phyloP scores from a whole-genome alignment of 257 asterid species.

The Verbascum thapsus region DNA sequence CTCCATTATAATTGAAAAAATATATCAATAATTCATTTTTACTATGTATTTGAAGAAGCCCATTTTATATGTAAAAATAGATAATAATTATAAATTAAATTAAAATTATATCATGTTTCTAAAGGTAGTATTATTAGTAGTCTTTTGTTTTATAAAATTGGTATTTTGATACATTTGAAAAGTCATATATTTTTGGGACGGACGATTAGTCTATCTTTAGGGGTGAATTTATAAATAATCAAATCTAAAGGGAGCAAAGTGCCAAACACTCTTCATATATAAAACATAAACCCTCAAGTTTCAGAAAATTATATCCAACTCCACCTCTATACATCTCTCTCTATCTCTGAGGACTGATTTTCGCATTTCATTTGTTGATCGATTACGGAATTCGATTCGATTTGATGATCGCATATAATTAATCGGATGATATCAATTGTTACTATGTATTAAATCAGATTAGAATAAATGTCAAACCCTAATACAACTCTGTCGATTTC shows the following conservation, averaged over 20 bases:
- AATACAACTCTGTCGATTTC: constrained; percentile 38
- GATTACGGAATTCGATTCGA: constrained; percentile 6
- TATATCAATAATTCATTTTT: no score
- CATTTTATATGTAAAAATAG: no score
- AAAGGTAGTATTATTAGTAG: no score
- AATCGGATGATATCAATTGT: constrained; percentile 6
- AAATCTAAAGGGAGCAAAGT: constrained; percentile 8
- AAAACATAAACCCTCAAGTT: constrained; percentile 26
- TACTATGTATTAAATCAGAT: constrained; percentile 20
- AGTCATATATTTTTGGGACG: no score
- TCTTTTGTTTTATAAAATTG: no score
- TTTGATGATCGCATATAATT: background rate
- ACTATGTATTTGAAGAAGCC: no score
- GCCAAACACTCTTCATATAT: background rate
- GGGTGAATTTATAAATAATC: background rate
- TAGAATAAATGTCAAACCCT: constrained; percentile 50
- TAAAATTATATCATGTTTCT: no score
- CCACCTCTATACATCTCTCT: constrained; percentile 13
- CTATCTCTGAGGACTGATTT: background rate
- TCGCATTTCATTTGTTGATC: no score
- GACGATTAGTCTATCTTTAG: background rate
- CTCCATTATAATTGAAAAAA: no score
- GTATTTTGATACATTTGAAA: no score
- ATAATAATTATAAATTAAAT: no score
- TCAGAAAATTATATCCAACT: background rate